These are phyloP conservation scores for Circinella umbellata DNA, from an alignment of 371 early-diverging fungal genomes.

Conservation along the genomic window DNA sequence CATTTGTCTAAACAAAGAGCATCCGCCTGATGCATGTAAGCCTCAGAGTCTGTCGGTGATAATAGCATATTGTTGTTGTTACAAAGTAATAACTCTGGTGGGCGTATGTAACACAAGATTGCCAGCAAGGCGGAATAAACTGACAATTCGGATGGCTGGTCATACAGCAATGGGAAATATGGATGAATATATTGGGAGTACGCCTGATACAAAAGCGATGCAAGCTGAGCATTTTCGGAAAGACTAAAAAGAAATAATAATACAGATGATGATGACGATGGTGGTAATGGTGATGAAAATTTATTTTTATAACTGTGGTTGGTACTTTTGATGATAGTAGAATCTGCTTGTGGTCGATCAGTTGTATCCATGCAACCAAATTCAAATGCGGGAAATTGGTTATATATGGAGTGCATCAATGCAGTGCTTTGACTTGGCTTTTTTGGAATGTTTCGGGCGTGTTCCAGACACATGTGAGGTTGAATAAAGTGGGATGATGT, in stretches of 20 bases:
- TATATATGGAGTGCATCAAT: background rate
- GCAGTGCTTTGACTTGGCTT: background rate
- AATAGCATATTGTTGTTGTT: background rate
- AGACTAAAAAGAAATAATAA: background rate
- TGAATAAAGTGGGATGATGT: too few relatives aligned
- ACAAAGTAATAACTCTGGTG: background rate
- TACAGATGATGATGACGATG: background rate
- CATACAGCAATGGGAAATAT: slow-evolving; percentile 7
- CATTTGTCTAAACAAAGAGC: background rate
- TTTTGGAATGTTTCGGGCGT: too few relatives aligned
- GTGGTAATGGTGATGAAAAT: background rate
- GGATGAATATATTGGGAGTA: slow-evolving; percentile 8
- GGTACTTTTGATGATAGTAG: background rate
- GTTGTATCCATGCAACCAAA: background rate
- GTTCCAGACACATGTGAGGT: too few relatives aligned
- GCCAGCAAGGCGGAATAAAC: slow-evolving; percentile 4
- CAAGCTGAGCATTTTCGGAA: slow-evolving; percentile 2
- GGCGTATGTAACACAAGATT: background rate
- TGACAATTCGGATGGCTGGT: background rate
- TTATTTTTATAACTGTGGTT: background rate
- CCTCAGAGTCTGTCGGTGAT: background rate
- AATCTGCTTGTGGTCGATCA: background rate
- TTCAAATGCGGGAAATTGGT: background rate
- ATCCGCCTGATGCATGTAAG: slow-evolving; percentile 1
- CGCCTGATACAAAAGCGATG: background rate